Percentiles rank a stretch among this genome's conserved stretches.
Evolutionary conservation across 1,284 basidiomycete species (phyloP).

Genomic region (Stygiomarasmius scandens): DNA sequence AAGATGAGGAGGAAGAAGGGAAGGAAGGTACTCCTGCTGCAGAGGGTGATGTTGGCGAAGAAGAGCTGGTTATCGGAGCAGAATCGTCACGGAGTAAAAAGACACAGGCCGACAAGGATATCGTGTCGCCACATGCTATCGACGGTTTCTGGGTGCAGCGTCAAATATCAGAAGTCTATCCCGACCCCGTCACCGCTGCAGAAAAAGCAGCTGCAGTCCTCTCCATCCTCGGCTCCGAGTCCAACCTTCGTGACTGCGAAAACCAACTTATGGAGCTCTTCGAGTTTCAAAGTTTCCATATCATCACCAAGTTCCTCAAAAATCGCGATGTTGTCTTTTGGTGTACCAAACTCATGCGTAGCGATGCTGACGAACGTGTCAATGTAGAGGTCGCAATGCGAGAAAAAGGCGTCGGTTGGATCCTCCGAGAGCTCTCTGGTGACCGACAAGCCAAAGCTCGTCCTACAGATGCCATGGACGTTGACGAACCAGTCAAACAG

Average conservation of each 20-base stretch:
- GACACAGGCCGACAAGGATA: constrained; percentile 65
- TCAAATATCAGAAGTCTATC: constrained; percentile 87
- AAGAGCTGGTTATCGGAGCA: constrained; percentile 76
- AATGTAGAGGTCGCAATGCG: constrained; percentile 98
- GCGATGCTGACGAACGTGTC: constrained; percentile 87
- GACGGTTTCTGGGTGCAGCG: constrained; percentile 99
- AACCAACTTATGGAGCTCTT: constrained; percentile 98
- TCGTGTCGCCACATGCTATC: constrained; percentile 87
- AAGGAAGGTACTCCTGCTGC: constrained; percentile 47
- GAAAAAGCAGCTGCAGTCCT: constrained; percentile 90
- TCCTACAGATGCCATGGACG: constrained; percentile 72
- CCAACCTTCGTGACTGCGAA: constrained; percentile 91
- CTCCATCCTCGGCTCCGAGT: constrained; percentile 88
- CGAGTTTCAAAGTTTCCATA: constrained; percentile 91
- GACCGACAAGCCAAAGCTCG: constrained; percentile 64
- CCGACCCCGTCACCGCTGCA: constrained; percentile 92
- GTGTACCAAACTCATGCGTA: constrained; percentile 95
- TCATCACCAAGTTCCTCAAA: constrained; percentile 91
- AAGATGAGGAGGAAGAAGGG: constrained; percentile 69
- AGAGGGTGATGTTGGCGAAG: constrained; percentile 51
- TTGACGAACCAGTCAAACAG: constrained; percentile 60
- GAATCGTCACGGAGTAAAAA: constrained; percentile 49
- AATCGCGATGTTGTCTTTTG: constrained; percentile 97
- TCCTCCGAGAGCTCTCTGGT: constrained; percentile 85
- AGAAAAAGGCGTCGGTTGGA: constrained; percentile 96